phyloP scores from a whole-genome alignment of 139 green algal species.

The Tetradesmus obliquus region DNA sequence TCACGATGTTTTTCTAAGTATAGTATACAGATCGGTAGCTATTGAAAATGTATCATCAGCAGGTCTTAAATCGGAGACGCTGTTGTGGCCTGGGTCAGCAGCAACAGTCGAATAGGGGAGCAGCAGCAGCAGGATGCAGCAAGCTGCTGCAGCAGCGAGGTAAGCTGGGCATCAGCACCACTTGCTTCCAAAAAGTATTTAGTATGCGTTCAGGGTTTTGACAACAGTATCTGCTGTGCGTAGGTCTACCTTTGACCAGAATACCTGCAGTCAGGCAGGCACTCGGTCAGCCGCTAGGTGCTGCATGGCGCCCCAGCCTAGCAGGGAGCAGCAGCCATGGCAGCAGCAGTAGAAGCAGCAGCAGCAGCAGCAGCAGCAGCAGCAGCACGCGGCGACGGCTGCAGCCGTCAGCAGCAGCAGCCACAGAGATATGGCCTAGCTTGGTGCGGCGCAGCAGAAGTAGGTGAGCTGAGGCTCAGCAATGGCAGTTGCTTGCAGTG shows the following conservation, averaged over 20 bases:
- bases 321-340: not conserved
- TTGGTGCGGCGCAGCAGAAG: conserved; percentile 20
- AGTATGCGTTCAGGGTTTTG: too few species aligned
- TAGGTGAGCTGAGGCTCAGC: not conserved
- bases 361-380: not conserved
- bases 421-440: not conserved
- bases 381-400: not conserved
- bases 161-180: not conserved
- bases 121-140: not conserved
- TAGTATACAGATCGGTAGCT: not conserved
- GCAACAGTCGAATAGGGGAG: not conserved
- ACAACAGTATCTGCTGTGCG: too few species aligned
- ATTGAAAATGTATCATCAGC: not conserved
- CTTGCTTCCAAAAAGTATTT: too few species aligned
- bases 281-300: not conserved
- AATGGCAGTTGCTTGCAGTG: not conserved
- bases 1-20: not conserved
- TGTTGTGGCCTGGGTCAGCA: conserved; percentile 3
- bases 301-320: not conserved
- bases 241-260: not conserved
- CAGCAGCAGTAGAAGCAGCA: conserved; percentile 19
- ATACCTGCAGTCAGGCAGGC: not conserved
- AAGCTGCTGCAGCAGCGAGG: not conserved
- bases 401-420: not conserved
- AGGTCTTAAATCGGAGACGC: not conserved